Conservation (phyloP, 2,329 filamentous ascomycete species). For the Aureobasidium sp. region DNA sequence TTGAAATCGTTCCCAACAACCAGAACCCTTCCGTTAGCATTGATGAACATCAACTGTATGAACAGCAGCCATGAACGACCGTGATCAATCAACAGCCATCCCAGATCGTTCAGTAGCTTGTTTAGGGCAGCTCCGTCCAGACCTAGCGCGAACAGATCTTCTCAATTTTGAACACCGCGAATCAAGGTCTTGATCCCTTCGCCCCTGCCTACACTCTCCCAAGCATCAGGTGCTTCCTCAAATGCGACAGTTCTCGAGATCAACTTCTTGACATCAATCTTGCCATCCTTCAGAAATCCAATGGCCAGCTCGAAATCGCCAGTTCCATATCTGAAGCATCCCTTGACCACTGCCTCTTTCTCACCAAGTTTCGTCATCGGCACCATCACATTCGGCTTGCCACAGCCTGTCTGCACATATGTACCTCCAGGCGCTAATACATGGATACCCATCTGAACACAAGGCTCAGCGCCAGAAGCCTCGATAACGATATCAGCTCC, state of each 20-base stretch:
- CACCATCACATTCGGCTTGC: constrained; percentile 77
- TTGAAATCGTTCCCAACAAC: neutral
- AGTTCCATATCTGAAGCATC: constrained; percentile 81
- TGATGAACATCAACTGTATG: neutral
- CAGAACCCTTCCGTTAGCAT: neutral
- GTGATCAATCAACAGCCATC: neutral
- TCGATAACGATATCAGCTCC: constrained; percentile 45
- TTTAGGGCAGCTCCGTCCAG: neutral
- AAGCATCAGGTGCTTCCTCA: constrained; percentile 75
- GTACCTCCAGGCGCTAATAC: constrained; percentile 42
- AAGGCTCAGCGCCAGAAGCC: constrained; percentile 42
- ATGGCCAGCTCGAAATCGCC: constrained; percentile 85
- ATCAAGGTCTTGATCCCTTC: constrained; percentile 65
- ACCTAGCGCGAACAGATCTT: neutral
- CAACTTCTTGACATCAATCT: constrained; percentile 68
- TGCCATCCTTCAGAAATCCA: constrained; percentile 64
- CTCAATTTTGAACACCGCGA: constrained; percentile 25
- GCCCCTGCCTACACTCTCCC: constrained; percentile 76
- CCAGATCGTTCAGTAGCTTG: neutral
- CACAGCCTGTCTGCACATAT: constrained; percentile 82
- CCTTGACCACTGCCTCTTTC: constrained; percentile 82
- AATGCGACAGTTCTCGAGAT: constrained; percentile 75
- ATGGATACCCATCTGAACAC: constrained; percentile 44
- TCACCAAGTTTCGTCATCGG: constrained; percentile 84
- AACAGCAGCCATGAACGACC: neutral